Base-by-base conservation (phyloP, 306 rosid genomes). In the Malus sylvestris region DNA sequence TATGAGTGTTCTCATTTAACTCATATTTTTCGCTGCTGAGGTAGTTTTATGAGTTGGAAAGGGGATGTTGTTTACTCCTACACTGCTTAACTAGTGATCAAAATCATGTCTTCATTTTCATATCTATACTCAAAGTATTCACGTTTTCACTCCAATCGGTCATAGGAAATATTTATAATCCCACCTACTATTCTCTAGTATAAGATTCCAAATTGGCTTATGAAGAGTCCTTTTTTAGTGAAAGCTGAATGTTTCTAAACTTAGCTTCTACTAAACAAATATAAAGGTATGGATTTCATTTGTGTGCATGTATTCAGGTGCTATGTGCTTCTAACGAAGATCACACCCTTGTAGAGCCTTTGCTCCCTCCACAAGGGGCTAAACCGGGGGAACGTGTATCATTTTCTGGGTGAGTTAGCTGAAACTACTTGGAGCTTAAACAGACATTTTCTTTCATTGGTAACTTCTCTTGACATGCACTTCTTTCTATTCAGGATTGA, bases 331-430 rank as follows among this genome's bases (percentile, higher is more conserved):
- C 97, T 52, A 91, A 75, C 71, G 98, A 91, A 83, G 96, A 88
- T 77, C 92, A 85, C 73, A 83, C 93, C 18, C 22, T 20, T n/a
- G 98, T 95, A 27, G 99, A 95, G 86, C 98, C 97, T 71, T 75
- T 95, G 89, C 86, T 88, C 27, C 97, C 99, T 77, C 97, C 99
- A 19, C 89, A 90, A 85, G 98, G 97, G 65, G 88, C 97, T 71
- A 89, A 84, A 78, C 72, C 81, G 49, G 98, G 99, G 83, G 99
- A 95, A 61, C 89, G 78, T 11, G 76, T 95, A 81, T 85, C 89
- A 67, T 92, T 95, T 86, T 74, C 85, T 4, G 98, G 97, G 99
- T 95, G 82, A 78, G 84, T 35, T 80, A 25, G 49, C 64, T 40
- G n/a, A 72, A 80, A 73, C 35, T 72, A 53, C 73, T 57, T 76